Evolutionary conservation across 768 basidiomycete genomes (phyloP), one percentile per base, ranked within the genome.

Genomic region (Boletus reticuloceps): DNA sequence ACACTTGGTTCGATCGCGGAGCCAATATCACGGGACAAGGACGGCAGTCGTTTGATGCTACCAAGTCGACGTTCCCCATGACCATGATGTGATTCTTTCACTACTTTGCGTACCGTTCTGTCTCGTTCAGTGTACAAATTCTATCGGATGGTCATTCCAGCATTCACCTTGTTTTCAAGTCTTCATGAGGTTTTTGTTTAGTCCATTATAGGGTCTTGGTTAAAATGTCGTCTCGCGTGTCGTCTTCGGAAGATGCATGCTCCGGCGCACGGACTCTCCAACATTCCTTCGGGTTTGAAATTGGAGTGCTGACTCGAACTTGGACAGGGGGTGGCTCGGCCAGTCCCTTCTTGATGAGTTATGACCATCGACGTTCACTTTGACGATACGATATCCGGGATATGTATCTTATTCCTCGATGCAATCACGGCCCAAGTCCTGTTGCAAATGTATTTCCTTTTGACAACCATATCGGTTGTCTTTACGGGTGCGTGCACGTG

Each of bases 401-500:
- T 32, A 29, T 39, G 20, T 7, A 19, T 17, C 14, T 31, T 32
- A 4, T n/a, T 16, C 32, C 20, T 19, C 39, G 29, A 53, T 32
- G 22, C 12, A 11, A 32, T 17, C 48, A 61, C 62, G 60, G 17
- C 6, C n/a, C 44, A 14, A 10, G 27, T 29, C 3, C 27, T 52
- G n/a, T n/a, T n/a, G n/a, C n/a, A n/a, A n/a, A n/a, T n/a, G 12
- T 47, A 59, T n/a, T 55, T 59, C 8, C 13, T 62, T 22, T 41
- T 53, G 34, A 44, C 48, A 1, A 47, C 47, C 39, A 6, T 65
- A 10, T 50, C 61, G 11, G 40, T 27, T 10, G 12, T 65, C 16
- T 36, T 62, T 36, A 34, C 41, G 43, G 64, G 64, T 66, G 38
- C 17, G 63, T 53, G 20, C 27, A 10, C 14, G 63, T 53, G 20